phyloP scores from a whole-genome alignment of 345 rosid species.

The Citrus maxima region DNA sequence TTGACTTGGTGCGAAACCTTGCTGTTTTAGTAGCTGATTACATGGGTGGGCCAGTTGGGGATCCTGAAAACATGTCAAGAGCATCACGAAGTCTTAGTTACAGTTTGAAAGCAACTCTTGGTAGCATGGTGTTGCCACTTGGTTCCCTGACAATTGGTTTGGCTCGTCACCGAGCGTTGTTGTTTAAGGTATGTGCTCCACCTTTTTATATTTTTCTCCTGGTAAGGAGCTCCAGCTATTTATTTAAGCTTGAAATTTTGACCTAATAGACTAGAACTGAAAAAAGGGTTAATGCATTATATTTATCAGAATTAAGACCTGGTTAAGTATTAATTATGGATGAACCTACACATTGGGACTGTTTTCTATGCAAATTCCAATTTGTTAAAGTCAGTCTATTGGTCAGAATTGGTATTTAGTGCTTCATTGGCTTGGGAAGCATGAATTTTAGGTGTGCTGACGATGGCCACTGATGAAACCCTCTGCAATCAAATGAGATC shows the following conservation, averaged over 20 bases:
- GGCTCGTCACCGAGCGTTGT: slow-evolving; percentile 95
- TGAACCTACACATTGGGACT: background rate
- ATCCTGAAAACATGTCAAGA: slow-evolving; percentile 66
- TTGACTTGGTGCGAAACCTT: slow-evolving; percentile 59
- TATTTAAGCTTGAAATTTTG: background rate
- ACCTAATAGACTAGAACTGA: background rate
- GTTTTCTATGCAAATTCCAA: background rate
- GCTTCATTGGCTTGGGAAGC: background rate
- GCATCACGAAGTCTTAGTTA: slow-evolving; percentile 76
- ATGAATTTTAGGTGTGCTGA: background rate
- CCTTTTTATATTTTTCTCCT: background rate
- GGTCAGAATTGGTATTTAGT: background rate
- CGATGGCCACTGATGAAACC: background rate
- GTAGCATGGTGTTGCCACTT: slow-evolving; percentile 85
- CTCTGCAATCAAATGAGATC: background rate
- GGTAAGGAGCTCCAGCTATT: background rate
- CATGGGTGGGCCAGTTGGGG: slow-evolving; percentile 92
- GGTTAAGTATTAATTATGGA: background rate
- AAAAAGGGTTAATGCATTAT: background rate
- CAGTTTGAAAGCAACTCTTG: slow-evolving; percentile 70
- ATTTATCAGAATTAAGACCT: background rate
- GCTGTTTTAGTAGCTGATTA: slow-evolving; percentile 77
- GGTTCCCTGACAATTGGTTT: slow-evolving; percentile 89
- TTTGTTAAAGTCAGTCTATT: background rate
- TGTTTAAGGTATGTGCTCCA: slow-evolving; percentile 68